A percentile compares a stretch with the other conserved stretches of the same genome.
phyloP scores from a whole-genome alignment of 2,329 filamentous ascomycete genomes.

The Aspergillus clavatus region DNA sequence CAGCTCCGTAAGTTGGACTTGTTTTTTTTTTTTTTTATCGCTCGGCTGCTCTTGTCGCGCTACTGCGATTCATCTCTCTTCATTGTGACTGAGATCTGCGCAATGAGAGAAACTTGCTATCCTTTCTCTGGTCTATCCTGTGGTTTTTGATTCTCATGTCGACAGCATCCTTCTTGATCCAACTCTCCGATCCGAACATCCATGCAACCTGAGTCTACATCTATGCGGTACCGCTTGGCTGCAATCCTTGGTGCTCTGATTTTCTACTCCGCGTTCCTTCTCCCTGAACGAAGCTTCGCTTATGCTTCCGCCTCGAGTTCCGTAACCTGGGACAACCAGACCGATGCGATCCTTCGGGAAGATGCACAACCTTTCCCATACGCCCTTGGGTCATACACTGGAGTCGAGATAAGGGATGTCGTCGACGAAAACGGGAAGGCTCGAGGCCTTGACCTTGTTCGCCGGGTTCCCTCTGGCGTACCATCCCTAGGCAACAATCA shows the following conservation, averaged over 20 bases:
- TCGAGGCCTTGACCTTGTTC: conserved; percentile 47
- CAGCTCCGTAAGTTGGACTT: too few relatives aligned
- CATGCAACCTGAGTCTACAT: conserved; percentile 54
- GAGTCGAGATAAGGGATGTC: conserved; percentile 27
- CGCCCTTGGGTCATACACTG: conserved; percentile 27
- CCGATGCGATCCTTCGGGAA: conserved; percentile 43
- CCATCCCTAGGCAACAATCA: conserved; percentile 61
- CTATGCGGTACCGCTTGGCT: conserved; percentile 66
- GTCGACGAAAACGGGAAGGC: conserved; percentile 28
- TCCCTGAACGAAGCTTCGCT: conserved; percentile 57
- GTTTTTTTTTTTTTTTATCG: too few relatives aligned
- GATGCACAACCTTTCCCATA: conserved; percentile 22
- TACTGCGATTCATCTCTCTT: too few relatives aligned
- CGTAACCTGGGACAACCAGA: conserved; percentile 43
- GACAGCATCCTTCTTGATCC: neutral
- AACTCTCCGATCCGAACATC: conserved; percentile 10
- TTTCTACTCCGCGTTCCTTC: conserved; percentile 57
- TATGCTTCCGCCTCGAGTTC: conserved; percentile 61
- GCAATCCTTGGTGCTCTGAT: conserved; percentile 60
- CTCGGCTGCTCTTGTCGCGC: too few relatives aligned
- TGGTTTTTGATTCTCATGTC: neutral
- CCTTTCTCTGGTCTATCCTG: neutral
- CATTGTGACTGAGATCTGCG: conserved; percentile 10
- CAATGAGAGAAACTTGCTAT: conserved; percentile 7
- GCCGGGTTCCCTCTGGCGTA: conserved; percentile 49